A percentile compares a stretch with the other conserved stretches of the same genome.
Conservation (phyloP, 257 asterid species). For the Ilex asprella region DNA sequence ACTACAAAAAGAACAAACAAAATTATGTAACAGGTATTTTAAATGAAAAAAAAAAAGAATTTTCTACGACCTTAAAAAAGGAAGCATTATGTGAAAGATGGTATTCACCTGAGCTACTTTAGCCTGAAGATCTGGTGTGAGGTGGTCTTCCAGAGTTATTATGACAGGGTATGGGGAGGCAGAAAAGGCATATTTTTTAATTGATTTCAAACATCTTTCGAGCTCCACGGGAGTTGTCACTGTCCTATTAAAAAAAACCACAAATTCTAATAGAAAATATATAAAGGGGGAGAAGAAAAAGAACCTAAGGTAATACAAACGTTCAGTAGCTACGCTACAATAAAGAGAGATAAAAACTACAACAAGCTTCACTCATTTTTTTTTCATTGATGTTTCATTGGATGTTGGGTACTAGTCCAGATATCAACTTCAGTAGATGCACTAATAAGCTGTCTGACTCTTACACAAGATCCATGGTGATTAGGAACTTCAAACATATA, state of each 20-base stretch:
- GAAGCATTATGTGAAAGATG: not conserved
- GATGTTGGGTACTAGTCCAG: too few relatives aligned
- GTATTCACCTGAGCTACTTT: constrained; percentile 20
- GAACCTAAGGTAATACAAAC: not conserved
- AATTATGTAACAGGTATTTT: not conserved
- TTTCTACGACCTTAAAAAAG: too few relatives aligned
- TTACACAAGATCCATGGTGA: too few relatives aligned
- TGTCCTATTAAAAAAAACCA: constrained; percentile 7
- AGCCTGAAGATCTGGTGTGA: constrained; percentile 16
- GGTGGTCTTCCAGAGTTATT: constrained; percentile 28
- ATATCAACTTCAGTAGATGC: too few relatives aligned
- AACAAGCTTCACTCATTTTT: too few relatives aligned
- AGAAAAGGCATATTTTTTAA: constrained; percentile 16
- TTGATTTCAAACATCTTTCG: constrained; percentile 20
- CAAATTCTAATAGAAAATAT: too few relatives aligned
- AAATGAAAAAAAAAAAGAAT: not conserved
- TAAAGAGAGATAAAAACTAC: too few relatives aligned
- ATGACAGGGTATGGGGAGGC: constrained; percentile 24
- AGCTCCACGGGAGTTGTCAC: constrained; percentile 22
- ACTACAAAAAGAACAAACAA: constrained; percentile 24
- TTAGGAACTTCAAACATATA: too few relatives aligned
- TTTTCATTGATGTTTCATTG: too few relatives aligned
- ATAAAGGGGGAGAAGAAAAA: not conserved
- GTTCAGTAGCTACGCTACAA: too few relatives aligned
- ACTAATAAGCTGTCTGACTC: too few relatives aligned